Percentiles rank a stretch among this genome's conserved stretches.
phyloP scores from a whole-genome alignment of 805 yeast genomes.

The Ogataea zsoltii region DNA sequence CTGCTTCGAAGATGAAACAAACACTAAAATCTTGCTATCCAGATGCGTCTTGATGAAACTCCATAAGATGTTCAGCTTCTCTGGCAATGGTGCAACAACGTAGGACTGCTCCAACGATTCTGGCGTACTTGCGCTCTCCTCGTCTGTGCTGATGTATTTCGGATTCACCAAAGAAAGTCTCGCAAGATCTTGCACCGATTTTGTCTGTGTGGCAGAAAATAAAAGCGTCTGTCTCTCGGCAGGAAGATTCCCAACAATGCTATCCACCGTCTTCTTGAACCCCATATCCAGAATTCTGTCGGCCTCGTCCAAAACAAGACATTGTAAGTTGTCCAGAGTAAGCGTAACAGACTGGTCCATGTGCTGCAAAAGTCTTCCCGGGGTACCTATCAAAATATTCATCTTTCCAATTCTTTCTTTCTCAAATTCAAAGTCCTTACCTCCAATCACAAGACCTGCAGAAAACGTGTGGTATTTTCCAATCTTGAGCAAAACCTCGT shows the following conservation, averaged over 20 bases:
- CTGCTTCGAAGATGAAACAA: slow-evolving; percentile 84
- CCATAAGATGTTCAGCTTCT: slow-evolving; percentile 84
- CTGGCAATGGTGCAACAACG: slow-evolving; percentile 66
- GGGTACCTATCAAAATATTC: slow-evolving; percentile 87
- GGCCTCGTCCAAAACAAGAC: slow-evolving; percentile 86
- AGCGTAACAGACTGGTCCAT: slow-evolving; percentile 86
- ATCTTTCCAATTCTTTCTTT: slow-evolving; percentile 75
- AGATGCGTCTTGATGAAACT: slow-evolving; percentile 83
- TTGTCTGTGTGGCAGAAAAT: slow-evolving; percentile 89
- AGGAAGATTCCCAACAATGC: slow-evolving; percentile 75
- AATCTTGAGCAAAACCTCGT: slow-evolving; percentile 80
- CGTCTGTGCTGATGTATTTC: slow-evolving; percentile 50
- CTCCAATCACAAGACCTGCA: slow-evolving; percentile 92
- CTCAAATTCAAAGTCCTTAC: slow-evolving; percentile 83
- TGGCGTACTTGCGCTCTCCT: slow-evolving; percentile 56
- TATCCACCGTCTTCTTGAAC: slow-evolving; percentile 78
- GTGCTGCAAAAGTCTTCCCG: slow-evolving; percentile 88
- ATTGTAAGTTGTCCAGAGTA: slow-evolving; percentile 71
- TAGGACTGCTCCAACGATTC: slow-evolving; percentile 83
- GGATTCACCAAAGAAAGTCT: slow-evolving; percentile 72
- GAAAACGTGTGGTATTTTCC: slow-evolving; percentile 76
- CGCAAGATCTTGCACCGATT: slow-evolving; percentile 78
- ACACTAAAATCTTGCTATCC: slow-evolving; percentile 77
- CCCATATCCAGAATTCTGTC: slow-evolving; percentile 95
- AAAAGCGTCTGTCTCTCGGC: slow-evolving; percentile 78